Conservation (phyloP, 2,329 filamentous ascomycete species). For the Cladobotryum mycophilum region DNA sequence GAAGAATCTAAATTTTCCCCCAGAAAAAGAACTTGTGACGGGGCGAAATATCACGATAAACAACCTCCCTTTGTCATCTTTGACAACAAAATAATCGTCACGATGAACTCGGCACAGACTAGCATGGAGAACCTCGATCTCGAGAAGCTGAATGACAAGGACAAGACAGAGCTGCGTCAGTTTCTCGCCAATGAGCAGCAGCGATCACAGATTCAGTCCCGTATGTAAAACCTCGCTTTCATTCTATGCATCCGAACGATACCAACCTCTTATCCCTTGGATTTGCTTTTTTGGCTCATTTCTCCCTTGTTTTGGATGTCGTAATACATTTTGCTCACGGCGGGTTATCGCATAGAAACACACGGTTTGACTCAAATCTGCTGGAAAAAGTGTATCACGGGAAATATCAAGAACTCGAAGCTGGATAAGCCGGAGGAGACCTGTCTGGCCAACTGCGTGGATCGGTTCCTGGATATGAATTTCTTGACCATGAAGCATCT, state of each 20-base stretch:
- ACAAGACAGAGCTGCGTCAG: slow-evolving; percentile 82
- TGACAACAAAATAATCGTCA: slow-evolving; percentile 6
- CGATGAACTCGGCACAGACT: slow-evolving; percentile 31
- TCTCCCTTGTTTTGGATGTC: background rate
- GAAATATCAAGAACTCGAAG: slow-evolving; percentile 61
- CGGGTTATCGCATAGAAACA: slow-evolving; percentile 34
- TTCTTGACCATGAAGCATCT: slow-evolving; percentile 79
- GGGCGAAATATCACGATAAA: background rate
- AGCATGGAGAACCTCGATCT: slow-evolving; percentile 55
- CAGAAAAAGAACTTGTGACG: too few relatives aligned
- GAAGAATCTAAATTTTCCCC: background rate
- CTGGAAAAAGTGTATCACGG: slow-evolving; percentile 89
- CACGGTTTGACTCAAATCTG: slow-evolving; percentile 64
- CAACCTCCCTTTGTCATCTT: background rate
- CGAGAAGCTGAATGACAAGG: slow-evolving; percentile 68
- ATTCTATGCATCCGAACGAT: background rate
- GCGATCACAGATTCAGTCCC: slow-evolving; percentile 61
- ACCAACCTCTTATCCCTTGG: background rate
- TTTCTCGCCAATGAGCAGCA: slow-evolving; percentile 81
- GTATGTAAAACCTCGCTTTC: slow-evolving; percentile 38
- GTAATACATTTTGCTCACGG: slow-evolving; percentile 9
- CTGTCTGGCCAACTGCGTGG: slow-evolving; percentile 88
- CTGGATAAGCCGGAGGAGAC: slow-evolving; percentile 73
- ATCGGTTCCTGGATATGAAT: slow-evolving; percentile 88
- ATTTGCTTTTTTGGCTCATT: background rate